Evolutionary conservation across 352 stramenopile genomes (phyloP), one percentile per base, ranked within the genome.

Genomic region (Pythium rhizo-oryzae): DNA sequence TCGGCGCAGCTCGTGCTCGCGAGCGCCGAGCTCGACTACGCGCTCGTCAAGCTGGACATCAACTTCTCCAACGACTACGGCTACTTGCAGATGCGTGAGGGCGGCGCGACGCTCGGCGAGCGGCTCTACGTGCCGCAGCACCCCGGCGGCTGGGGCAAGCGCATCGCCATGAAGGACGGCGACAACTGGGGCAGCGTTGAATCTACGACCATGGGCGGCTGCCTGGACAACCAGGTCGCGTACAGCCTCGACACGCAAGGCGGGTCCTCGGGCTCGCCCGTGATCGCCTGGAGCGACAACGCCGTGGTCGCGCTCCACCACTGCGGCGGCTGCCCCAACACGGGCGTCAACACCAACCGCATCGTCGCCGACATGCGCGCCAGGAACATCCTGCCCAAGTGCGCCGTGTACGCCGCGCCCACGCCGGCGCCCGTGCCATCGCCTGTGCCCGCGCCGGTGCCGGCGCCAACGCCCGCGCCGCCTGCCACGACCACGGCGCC

Each of bases 291-390:
- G 65, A 62, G n/a, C 0, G 85, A 94, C 56, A 90, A 94, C 47
- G 46, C 59, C 2, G 85, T 94, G 2, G 66, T 91, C 25, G 85
- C 69, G 9, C 70, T 94, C 75, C 63, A 91, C 56, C 84, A 94
- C 74, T 94, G 85, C 54, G 85, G 85, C 1, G 84, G 84, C 4
- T 94, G 85, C 37, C 80, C 77, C 3, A 94, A 94, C 57, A 76
- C 54, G 18, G 67, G 77, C 51, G 37, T 43, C 16, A 61, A 90
- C 35, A 82, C 85, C 7, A 81, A 54, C 33, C 75, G 81, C 67
- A 89, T 79, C 0, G 68, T 91, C 46, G 85, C 87, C 41, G 84
- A 94, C 67, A 90, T 94, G 54, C 69, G 70, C 15, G 24, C 58
- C 2, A 64, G 65, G 16, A 77, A 79, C 49, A 61, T 90, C 15